phyloP scores from a whole-genome alignment of 371 early-diverging fungal genomes.

The Dinochytrium kinnereticum region DNA sequence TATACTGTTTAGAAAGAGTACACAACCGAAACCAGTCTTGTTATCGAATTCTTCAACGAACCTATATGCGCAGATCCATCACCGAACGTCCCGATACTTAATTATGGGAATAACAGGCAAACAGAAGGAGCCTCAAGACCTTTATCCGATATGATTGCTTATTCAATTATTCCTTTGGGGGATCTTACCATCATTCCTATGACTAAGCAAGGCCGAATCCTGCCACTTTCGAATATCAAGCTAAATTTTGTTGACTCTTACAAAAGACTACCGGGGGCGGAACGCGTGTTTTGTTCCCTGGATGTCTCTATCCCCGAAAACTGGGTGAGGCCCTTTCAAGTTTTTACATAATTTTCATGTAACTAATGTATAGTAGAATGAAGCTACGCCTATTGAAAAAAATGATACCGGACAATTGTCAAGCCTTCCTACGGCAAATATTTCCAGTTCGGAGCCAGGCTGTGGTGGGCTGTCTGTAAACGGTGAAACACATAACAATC shows the following conservation, averaged over 20 bases:
- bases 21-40: slow-evolving; percentile 19
- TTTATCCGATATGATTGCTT: slow-evolving; percentile 34
- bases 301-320: slow-evolving; percentile 32
- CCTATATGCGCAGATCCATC: slow-evolving; percentile 9
- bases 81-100: neutral
- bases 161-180: slow-evolving; percentile 31
- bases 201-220: slow-evolving; percentile 16
- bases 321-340: slow-evolving; percentile 29
- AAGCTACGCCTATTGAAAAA: neutral
- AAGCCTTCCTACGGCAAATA: too few species aligned
- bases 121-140: neutral
- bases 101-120: neutral
- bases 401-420: neutral
- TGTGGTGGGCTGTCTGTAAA: too few species aligned
- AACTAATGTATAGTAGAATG: slow-evolving; percentile 1
- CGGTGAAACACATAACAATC: too few species aligned
- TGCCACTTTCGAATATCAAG: slow-evolving; percentile 16
- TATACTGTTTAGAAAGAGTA: slow-evolving; percentile 14
- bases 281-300: slow-evolving; percentile 3
- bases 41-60: slow-evolving; percentile 38
- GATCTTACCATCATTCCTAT: slow-evolving; percentile 32
- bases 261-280: slow-evolving; percentile 12
- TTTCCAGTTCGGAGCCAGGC: too few species aligned
- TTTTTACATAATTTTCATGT: too few species aligned
- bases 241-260: slow-evolving; percentile 27